phyloP scores from a whole-genome alignment of 1,139 yeast genomes.

The Suhomyces kunorum region DNA sequence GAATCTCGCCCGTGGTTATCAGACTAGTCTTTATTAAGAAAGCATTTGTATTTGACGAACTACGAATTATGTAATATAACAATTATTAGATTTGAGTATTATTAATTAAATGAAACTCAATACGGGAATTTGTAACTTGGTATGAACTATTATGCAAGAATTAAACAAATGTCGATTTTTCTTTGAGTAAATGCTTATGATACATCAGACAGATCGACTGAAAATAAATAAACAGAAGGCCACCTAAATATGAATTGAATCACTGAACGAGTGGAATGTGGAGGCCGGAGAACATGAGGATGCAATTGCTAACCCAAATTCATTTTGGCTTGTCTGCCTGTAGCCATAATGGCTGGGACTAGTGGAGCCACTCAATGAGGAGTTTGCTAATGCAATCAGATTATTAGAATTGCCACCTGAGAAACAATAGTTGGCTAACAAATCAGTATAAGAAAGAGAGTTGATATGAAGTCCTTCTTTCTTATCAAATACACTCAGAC shows the following conservation, averaged over 20 bases:
- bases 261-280: constrained; percentile 36
- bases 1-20: constrained; percentile 38
- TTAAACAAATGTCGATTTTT: constrained; percentile 6
- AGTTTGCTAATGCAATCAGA: not conserved
- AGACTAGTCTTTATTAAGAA: no score
- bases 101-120: not conserved
- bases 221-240: constrained; percentile 7
- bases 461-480: constrained; percentile 17
- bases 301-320: constrained; percentile 15
- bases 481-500: not conserved
- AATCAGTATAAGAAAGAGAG: constrained; percentile 33
- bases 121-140: not conserved
- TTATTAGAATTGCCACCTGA: constrained; percentile 25
- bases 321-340: constrained; percentile 8
- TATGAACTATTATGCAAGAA: constrained; percentile 13
- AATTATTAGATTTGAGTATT: no score
- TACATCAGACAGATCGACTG: constrained; percentile 4
- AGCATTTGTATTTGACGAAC: not conserved
- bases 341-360: constrained; percentile 5
- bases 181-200: not conserved
- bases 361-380: constrained; percentile 7
- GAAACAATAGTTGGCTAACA: constrained; percentile 37
- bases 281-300: constrained; percentile 27
- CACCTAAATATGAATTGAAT: constrained; percentile 31
- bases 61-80: no score